Evolutionary conservation across 495 filamentous ascomycete genomes (phyloP).

Genomic region (Podospora australis): DNA sequence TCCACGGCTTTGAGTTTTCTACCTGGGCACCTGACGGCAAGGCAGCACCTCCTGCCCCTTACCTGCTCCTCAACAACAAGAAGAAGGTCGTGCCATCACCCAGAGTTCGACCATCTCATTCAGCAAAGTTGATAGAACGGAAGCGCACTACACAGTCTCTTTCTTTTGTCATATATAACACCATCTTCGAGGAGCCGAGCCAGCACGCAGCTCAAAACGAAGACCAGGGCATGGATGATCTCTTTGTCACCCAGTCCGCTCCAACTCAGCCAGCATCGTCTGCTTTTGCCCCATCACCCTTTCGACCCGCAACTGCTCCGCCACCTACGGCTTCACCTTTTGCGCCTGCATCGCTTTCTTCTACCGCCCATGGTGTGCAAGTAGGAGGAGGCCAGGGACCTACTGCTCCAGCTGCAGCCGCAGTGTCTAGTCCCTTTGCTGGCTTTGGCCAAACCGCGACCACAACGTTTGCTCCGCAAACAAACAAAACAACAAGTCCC

Average conservation of each 20-base stretch:
- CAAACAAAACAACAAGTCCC: background rate
- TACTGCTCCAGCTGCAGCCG: background rate
- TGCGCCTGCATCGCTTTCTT: too few relatives aligned
- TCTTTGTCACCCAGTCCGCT: constrained; percentile 26
- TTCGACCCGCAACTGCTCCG: background rate
- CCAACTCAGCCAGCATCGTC: background rate
- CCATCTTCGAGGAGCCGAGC: constrained; percentile 32
- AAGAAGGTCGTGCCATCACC: constrained; percentile 29
- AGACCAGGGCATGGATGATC: constrained; percentile 5
- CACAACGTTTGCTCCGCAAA: background rate
- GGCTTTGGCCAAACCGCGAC: background rate
- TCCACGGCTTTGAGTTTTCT: constrained; percentile 58
- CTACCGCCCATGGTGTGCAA: too few relatives aligned
- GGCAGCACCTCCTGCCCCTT: constrained; percentile 41
- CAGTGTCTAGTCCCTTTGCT: too few relatives aligned
- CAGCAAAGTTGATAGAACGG: constrained; percentile 38
- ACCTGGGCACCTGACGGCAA: constrained; percentile 24
- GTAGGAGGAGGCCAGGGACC: background rate
- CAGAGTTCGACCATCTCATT: constrained; percentile 38
- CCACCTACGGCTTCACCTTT: too few relatives aligned
- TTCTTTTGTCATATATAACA: constrained; percentile 37
- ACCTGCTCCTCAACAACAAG: constrained; percentile 41
- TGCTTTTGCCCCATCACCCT: background rate
- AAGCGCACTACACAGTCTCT: constrained; percentile 40
- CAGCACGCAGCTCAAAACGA: background rate